Percentiles rank a stretch among this genome's conserved stretches.
Evolutionary conservation across 2,329 filamentous ascomycete species (phyloP).

Genomic region (Nigrospora oryzae): DNA sequence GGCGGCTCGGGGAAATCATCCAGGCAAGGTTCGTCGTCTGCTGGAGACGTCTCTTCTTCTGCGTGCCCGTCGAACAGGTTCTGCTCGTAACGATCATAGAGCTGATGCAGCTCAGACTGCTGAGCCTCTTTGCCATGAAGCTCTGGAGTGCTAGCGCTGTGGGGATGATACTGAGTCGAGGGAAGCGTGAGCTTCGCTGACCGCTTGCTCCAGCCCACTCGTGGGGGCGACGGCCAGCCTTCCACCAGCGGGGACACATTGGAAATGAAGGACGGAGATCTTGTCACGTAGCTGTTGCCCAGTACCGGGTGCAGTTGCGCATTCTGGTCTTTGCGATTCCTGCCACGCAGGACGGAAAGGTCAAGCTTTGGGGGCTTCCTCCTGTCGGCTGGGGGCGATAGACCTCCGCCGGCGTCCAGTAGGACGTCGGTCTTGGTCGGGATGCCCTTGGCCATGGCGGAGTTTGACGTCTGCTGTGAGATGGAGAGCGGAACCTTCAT

Average conservation of each 20-base stretch:
- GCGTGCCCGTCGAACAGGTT: conserved; percentile 21
- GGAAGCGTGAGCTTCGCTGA: conserved; percentile 6
- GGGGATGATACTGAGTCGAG: no score
- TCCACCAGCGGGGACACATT: conserved; percentile 18
- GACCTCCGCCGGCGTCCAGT: conserved; percentile 34
- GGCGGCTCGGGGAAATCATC: background rate
- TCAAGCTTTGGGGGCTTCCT: conserved; percentile 43
- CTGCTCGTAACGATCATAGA: conserved; percentile 52
- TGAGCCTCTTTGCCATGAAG: conserved; percentile 1
- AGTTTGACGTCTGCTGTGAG: conserved; percentile 50
- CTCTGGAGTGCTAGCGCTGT: no score
- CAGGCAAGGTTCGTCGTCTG: conserved; percentile 9
- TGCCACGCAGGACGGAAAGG: conserved; percentile 32
- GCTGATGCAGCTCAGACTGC: conserved; percentile 32
- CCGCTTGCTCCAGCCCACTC: conserved; percentile 4
- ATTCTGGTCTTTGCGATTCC: conserved; percentile 22
- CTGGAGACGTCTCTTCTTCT: conserved; percentile 14
- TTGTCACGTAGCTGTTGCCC: conserved; percentile 26
- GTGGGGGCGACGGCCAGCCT: conserved; percentile 1
- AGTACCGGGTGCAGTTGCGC: conserved; percentile 21
- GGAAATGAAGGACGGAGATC: conserved; percentile 34
- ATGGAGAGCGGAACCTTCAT: conserved; percentile 46
- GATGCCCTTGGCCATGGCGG: conserved; percentile 48
- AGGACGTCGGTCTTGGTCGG: conserved; percentile 37
- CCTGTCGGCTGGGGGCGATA: conserved; percentile 20